A percentile compares a stretch with the other conserved stretches of the same genome.
These are phyloP conservation scores for Collybia sordida DNA, from an alignment of 768 basidiomycete genomes.

Conservation along the genomic window DNA sequence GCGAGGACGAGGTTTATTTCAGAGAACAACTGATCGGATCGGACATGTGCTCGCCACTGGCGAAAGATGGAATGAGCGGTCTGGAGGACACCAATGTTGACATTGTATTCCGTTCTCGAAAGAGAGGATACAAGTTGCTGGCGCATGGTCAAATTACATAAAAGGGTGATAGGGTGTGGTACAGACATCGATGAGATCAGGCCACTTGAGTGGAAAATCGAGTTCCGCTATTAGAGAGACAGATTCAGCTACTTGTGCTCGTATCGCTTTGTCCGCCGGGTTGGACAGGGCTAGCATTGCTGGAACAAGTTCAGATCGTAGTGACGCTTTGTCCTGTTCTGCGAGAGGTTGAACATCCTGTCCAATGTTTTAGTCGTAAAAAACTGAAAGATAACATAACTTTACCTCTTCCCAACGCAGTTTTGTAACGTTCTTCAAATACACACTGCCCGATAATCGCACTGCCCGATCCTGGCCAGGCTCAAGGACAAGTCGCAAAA, in stretches of 20 bases:
- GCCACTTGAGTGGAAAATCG: conserved; percentile 92
- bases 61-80: conserved; percentile 96
- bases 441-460: conserved; percentile 83
- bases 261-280: conserved; percentile 67
- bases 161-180: background rate
- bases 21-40: conserved; percentile 82
- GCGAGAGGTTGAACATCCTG: conserved; percentile 75
- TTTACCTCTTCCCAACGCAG: conserved; percentile 86
- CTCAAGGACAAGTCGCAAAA: conserved; percentile 78
- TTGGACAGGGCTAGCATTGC: conserved; percentile 87
- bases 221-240: conserved; percentile 88
- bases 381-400: conserved; percentile 4
- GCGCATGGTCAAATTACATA: conserved; percentile 3
- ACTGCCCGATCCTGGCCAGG: conserved; percentile 65
- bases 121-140: conserved; percentile 90
- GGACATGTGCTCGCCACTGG: conserved; percentile 89
- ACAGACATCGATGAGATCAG: conserved; percentile 85
- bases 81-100: conserved; percentile 89
- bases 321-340: conserved; percentile 66
- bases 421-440: conserved; percentile 90
- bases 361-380: conserved; percentile 6
- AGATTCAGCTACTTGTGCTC: conserved; percentile 89
- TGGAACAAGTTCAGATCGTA: conserved; percentile 80
- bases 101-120: conserved; percentile 74
- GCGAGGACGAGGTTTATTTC: conserved; percentile 90